Percentiles rank a stretch among this genome's conserved stretches.
Evolutionary conservation across 108 stramenopile species (phyloP).

Genomic region (Nitzschia sp.): DNA sequence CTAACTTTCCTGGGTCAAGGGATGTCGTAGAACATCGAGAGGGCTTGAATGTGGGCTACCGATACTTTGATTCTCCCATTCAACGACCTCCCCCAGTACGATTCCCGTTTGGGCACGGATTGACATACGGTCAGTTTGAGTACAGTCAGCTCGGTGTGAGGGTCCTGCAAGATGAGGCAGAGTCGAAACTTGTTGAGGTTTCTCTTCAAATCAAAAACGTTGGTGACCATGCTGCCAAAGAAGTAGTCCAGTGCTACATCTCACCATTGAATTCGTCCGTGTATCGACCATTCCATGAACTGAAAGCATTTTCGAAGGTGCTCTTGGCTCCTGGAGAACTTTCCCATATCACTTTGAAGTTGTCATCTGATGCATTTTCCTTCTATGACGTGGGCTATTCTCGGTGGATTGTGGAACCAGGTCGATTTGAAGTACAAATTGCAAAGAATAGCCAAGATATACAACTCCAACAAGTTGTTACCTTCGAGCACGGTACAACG

Average conservation of each 20-base stretch:
- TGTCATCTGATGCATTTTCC: conserved; percentile 32
- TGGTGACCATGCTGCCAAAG: conserved; percentile 35
- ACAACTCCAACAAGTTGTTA: conserved; percentile 25
- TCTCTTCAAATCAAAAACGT: conserved; percentile 33
- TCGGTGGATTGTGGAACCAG: conserved; percentile 48
- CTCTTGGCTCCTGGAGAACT: conserved; percentile 91
- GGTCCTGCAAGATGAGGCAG: conserved; percentile 18
- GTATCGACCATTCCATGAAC: conserved; percentile 53
- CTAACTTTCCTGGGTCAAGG: conserved; percentile 40
- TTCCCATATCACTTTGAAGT: conserved; percentile 79
- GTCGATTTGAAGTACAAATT: conserved; percentile 42
- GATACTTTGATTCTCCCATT: conserved; percentile 47
- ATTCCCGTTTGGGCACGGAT: conserved; percentile 77
- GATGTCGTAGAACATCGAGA: conserved; percentile 57
- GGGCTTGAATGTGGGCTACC: conserved; percentile 69
- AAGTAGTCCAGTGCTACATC: conserved; percentile 52
- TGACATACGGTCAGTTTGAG: conserved; percentile 64
- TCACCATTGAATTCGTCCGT: conserved; percentile 38
- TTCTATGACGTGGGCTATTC: conserved; percentile 46
- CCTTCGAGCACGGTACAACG: conserved; percentile 23
- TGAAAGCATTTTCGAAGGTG: conserved; percentile 72
- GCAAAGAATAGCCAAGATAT: conserved; percentile 51
- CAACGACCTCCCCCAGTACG: conserved; percentile 33
- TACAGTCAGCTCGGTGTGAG: conserved; percentile 38
- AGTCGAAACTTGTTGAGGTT: conserved; percentile 25